A percentile compares a stretch with the other conserved stretches of the same genome.
These are phyloP conservation scores for Penicillium crustosum DNA, from an alignment of 2,329 filamentous ascomycete genomes.

Conservation along the genomic window DNA sequence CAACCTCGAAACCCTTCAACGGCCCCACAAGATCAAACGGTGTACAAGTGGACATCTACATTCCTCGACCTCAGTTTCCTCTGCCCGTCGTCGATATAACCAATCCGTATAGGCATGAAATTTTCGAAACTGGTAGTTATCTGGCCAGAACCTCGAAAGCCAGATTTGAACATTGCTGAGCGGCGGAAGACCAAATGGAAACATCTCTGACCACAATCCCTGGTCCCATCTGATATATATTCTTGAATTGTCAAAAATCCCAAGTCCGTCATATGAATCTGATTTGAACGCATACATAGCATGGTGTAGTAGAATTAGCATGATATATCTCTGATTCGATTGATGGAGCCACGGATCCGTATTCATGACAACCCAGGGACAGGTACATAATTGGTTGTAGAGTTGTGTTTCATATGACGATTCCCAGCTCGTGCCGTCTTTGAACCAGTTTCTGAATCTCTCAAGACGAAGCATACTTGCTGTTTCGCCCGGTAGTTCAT, in stretches of 20 bases:
- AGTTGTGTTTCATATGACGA: not conserved
- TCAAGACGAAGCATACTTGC: slow-evolving; percentile 1
- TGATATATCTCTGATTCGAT: not conserved
- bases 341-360: not conserved
- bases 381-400: not conserved
- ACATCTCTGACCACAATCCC: not conserved
- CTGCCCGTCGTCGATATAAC: not conserved
- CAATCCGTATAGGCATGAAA: not conserved
- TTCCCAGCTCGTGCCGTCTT: not conserved
- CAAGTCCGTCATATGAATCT: not conserved
- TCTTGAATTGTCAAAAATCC: not conserved
- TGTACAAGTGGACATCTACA: not conserved
- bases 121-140: not conserved
- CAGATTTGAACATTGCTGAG: not conserved
- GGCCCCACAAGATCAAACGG: not conserved
- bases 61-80: too few species aligned
- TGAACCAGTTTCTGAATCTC: slow-evolving; percentile 3
- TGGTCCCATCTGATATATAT: not conserved
- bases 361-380: not conserved
- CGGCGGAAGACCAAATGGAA: not conserved
- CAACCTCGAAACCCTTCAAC: not conserved
- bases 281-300: not conserved
- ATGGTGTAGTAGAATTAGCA: not conserved
- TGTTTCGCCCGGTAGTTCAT: not conserved
- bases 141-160: not conserved